phyloP scores from a whole-genome alignment of 305 asterid species.

The Solanum hybrid region DNA sequence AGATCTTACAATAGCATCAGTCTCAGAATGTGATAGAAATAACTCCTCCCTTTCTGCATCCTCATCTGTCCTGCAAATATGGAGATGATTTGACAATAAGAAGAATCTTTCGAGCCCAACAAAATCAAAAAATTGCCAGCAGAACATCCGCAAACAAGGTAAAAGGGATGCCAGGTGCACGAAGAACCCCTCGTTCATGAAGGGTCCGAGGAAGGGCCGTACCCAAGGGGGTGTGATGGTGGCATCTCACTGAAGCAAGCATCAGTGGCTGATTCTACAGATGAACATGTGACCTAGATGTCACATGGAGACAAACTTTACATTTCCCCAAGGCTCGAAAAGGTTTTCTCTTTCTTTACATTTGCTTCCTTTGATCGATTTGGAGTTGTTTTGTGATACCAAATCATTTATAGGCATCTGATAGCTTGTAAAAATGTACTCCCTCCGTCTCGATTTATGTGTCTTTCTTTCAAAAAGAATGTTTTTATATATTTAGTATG shows the following conservation, averaged over 20 bases:
- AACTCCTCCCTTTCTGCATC: slow-evolving; percentile 23
- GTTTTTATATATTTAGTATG: not conserved
- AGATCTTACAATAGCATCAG: slow-evolving; percentile 14
- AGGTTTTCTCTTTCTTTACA: not conserved
- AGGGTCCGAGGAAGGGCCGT: not conserved
- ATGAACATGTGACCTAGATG: not conserved
- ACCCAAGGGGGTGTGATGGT: not conserved
- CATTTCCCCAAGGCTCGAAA: not conserved
- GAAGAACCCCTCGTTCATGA: not conserved
- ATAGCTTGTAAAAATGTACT: not conserved
- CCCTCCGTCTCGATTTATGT: not conserved
- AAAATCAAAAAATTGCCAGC: not conserved
- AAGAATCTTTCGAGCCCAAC: not conserved
- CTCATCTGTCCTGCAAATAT: slow-evolving; percentile 21
- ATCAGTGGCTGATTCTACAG: not conserved
- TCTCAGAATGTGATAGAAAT: slow-evolving; percentile 10
- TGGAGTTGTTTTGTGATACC: not conserved
- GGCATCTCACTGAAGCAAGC: not conserved
- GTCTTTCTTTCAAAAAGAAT: not conserved
- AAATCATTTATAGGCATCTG: not conserved
- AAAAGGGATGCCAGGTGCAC: not conserved
- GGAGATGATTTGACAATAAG: not conserved
- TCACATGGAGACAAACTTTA: not conserved
- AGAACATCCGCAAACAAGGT: not conserved
- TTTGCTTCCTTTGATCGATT: not conserved